These are phyloP conservation scores for Phytophthora ohioensis DNA, from an alignment of 352 stramenopile species.

Conservation along the genomic window DNA sequence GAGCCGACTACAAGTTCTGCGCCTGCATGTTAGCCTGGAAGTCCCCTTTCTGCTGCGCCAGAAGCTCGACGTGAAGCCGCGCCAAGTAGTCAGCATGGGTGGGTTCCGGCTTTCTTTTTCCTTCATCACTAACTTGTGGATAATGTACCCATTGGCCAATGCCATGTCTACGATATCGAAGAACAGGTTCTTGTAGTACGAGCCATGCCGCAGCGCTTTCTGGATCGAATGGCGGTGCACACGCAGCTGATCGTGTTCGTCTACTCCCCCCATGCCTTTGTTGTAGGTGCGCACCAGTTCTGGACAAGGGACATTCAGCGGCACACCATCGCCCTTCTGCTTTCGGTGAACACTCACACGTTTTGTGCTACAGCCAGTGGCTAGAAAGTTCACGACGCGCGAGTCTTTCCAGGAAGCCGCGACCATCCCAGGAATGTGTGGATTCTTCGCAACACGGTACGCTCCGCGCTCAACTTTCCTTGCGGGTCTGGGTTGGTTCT, in stretches of 20 bases:
- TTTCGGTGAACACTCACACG: constrained; percentile 5
- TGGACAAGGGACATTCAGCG: constrained; percentile 1
- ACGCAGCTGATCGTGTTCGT: too few species aligned
- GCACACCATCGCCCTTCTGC: not conserved
- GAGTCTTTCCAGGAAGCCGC: constrained; percentile 3
- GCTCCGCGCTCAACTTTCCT: too few species aligned
- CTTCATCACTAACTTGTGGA: not conserved
- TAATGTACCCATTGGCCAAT: constrained; percentile 34
- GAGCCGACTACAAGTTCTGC: too few species aligned
- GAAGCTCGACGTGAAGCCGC: constrained; percentile 16
- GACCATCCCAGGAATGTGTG: not conserved
- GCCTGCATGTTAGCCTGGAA: constrained; percentile 5
- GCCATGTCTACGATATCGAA: constrained; percentile 36
- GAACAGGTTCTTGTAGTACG: constrained; percentile 40
- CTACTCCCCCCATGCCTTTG: too few species aligned
- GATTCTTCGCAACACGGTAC: constrained; percentile 1
- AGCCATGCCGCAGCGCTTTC: constrained; percentile 6
- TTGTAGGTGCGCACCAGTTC: constrained; percentile 1
- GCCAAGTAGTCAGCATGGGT: constrained; percentile 20
- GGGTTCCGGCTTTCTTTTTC: constrained; percentile 11
- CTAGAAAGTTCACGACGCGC: constrained; percentile 3
- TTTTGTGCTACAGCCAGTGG: constrained; percentile 7
- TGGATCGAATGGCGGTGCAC: too few species aligned
- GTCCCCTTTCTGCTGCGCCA: constrained; percentile 13
- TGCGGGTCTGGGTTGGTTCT: too few species aligned